Evolutionary conservation across 345 rosid genomes (phyloP).

Genomic region (Leavenworthia alabamica): DNA sequence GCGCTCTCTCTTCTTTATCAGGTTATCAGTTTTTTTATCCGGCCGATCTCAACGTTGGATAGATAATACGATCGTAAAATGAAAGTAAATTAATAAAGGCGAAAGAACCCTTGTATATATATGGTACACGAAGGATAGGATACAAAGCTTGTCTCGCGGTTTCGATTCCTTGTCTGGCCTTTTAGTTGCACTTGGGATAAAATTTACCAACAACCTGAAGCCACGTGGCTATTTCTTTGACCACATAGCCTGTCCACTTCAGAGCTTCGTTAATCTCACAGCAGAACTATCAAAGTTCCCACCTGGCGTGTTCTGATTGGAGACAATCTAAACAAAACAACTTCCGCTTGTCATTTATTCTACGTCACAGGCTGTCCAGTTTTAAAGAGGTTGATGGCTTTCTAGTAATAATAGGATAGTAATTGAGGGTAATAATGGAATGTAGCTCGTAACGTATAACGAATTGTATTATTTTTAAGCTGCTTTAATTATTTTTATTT

Average conservation of each 20-base stretch:
- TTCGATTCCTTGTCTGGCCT: conserved; percentile 7
- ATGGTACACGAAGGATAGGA: background rate
- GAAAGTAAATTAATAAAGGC: background rate
- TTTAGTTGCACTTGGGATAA: background rate
- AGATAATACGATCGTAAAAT: too few species aligned
- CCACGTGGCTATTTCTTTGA: conserved; percentile 22
- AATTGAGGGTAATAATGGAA: conserved; percentile 7
- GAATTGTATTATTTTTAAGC: conserved; percentile 18
- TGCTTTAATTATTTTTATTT: background rate
- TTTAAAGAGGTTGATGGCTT: background rate
- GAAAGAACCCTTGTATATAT: background rate
- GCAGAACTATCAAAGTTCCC: background rate
- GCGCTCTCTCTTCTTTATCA: too few species aligned
- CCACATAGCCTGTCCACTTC: conserved; percentile 15
- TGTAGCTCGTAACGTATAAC: conserved; percentile 9
- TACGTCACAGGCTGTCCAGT: conserved; percentile 27
- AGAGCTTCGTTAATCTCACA: conserved; percentile 1
- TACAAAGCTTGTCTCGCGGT: background rate
- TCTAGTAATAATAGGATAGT: background rate
- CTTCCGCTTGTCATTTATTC: background rate
- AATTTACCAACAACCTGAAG: conserved; percentile 9
- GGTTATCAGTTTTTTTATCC: too few species aligned
- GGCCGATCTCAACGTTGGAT: too few species aligned
- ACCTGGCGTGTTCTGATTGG: conserved; percentile 9
- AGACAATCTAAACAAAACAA: background rate